Evolutionary conservation across 805 yeast species (phyloP), one percentile per base, ranked within the genome.

Genomic region (Scheffersomyces amazonensis): DNA sequence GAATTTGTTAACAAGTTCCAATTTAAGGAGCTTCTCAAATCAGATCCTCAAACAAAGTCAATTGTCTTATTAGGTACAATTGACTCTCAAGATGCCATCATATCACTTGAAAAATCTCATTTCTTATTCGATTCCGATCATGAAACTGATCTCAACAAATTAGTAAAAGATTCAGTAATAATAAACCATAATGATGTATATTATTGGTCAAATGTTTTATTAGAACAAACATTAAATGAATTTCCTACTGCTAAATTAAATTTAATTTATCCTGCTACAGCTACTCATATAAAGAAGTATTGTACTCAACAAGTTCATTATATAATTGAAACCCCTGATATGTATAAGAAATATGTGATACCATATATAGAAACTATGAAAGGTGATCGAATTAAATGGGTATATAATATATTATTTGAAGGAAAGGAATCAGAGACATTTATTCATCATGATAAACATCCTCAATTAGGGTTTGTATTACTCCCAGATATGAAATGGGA

Each of bases 401-500:
- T 93, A 2, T 69, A 78, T 43, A 90, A 89, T 51, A 91, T 91
- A 37, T 64, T 93, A 32, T 76, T 73, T 54, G 74, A 86, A 34
- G 95, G 90, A 3, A 87, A 83, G 17, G 99, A 91, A 58, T 73
- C 87, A 0, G 97, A 90, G 23, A 64, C 87, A 16, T 79, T 91
- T n/a, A 70, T 89, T 2, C 74, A 71, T 48, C 80, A 83, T 35
- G 83, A 87, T 44, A 62, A 61, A 29, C 75, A 78, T 21, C 76
- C 76, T 16, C 47, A 51, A 0, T 57, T 55, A 31, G 89, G 90
- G 15, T 87, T 86, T 53, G 78, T 89, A 4, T 62, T 93, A 32
- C 68, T 90, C 30, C 98, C 98, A 0, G 97, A 91, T 60, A 87
- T 91, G 95, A 90, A 90, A 57, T 93, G 99, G 99, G 96, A 91